A percentile compares a stretch with the other conserved stretches of the same genome.
Evolutionary conservation across 73 alveolate genomes (phyloP).

Genomic region (Durusdinium trenchii): DNA sequence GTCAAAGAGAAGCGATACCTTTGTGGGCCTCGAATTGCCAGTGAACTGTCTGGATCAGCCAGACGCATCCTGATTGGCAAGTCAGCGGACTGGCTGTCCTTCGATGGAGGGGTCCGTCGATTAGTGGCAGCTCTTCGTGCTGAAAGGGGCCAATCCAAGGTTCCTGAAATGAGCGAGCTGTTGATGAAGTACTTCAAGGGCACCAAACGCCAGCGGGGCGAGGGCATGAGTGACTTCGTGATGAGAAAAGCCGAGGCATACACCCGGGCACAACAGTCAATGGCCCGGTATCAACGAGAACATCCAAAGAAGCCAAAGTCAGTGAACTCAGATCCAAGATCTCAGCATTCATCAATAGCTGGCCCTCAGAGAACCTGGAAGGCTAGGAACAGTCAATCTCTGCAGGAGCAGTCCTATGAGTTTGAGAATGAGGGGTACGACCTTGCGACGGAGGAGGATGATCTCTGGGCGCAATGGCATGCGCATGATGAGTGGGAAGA

Average conservation of each 20-base stretch:
- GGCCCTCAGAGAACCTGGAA: not conserved
- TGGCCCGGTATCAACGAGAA: not conserved
- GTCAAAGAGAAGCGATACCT: not conserved
- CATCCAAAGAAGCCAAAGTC: too few species aligned
- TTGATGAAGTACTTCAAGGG: constrained; percentile 8
- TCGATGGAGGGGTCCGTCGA: not conserved
- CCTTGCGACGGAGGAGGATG: too few species aligned
- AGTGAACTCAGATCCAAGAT: not conserved
- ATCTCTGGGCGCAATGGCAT: too few species aligned
- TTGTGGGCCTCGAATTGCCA: not conserved
- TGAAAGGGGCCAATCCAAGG: not conserved
- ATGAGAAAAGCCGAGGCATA: not conserved
- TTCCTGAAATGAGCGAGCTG: not conserved
- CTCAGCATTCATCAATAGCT: not conserved
- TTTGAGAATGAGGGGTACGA: not conserved
- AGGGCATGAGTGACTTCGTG: not conserved
- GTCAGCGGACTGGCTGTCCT: not conserved
- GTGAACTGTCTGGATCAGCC: not conserved
- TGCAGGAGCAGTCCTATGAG: not conserved
- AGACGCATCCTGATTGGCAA: not conserved
- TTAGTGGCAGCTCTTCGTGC: not conserved
- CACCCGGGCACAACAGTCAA: constrained; percentile 37
- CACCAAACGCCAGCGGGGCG: not conserved
- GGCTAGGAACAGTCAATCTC: too few species aligned
- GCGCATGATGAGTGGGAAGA: not conserved